Evolutionary conservation across 257 asterid species (phyloP), one percentile per base, ranked within the genome.

Genomic region (Solanum sitiens): DNA sequence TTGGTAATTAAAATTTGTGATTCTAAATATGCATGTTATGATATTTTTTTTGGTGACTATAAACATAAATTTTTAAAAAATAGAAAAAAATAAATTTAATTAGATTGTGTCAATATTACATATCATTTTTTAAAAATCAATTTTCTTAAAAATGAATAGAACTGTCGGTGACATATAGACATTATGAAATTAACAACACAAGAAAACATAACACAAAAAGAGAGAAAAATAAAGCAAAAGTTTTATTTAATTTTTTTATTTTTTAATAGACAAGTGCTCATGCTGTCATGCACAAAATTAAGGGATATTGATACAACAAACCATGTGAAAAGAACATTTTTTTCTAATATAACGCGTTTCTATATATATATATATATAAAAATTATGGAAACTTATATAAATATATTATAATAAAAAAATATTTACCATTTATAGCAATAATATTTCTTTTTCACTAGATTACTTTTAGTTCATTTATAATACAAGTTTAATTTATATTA

Each of bases 201-300:
- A 13, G 11, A 50, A 53, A 53, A 77, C 14, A n/a, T 0, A 76
- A 18, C 6, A 35, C 20, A 39, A 73, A 23, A 4, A 33, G 5
- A 75, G 15, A 2, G 7, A 75, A 40, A 23, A n/a, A 77, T 0
- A 44, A 7, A 14, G 14, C 5, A 79, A 5, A 79, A 79, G 11
- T 6, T 79, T 25, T n/a, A 15, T 44, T 14, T n/a, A 15, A 25
- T 14, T 25, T 2, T 0, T 5, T 16, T 18, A 1, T 53, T 53
- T 18, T 0, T 56, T 56, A 27, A 79, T 79, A 44, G 65, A 74
- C 21, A 4, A 21, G 53, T 74, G 32, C 6, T 37, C 83, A 20
- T 37, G 83, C 83, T 74, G 83, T 74, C 50, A 74, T 37, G 65
- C 84, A 79, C 84, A 45, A 79, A 27, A 45, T 44, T 79, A 2